Percentiles rank a stretch among this genome's conserved stretches.
Conservation (phyloP, 768 basidiomycete genomes). For the Pisolithus orientalis region DNA sequence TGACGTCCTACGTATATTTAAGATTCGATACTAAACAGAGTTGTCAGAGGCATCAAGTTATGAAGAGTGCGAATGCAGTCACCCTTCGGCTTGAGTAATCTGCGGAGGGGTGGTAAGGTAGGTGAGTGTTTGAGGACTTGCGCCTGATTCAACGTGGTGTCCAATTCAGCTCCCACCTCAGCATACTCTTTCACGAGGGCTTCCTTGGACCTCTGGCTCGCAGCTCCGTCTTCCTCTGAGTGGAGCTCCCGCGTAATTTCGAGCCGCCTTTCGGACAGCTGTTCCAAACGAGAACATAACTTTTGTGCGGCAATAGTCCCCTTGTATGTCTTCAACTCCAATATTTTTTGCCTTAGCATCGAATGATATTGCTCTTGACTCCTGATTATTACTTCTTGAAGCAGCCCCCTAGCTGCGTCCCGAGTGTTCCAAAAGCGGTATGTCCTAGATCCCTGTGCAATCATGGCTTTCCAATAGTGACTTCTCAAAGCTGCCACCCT, state of each 20-base stretch:
- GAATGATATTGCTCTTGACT: not conserved
- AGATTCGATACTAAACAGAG: too few relatives aligned
- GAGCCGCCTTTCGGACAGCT: slow-evolving; percentile 6
- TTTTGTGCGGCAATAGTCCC: slow-evolving; percentile 7
- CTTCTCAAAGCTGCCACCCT: slow-evolving; percentile 8
- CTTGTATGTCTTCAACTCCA: slow-evolving; percentile 1
- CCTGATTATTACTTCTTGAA: slow-evolving; percentile 2
- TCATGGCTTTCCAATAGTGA: not conserved
- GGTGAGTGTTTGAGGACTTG: not conserved
- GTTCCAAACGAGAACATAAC: slow-evolving; percentile 6
- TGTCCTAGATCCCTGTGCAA: slow-evolving; percentile 6
- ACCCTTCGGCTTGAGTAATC: too few relatives aligned
- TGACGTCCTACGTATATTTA: too few relatives aligned
- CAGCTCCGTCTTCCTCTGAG: slow-evolving; percentile 3
- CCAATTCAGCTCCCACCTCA: not conserved
- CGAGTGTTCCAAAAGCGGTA: slow-evolving; percentile 5
- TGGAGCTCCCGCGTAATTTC: slow-evolving; percentile 3
- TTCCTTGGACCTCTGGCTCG: not conserved
- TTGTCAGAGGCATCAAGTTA: too few relatives aligned
- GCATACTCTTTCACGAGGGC: slow-evolving; percentile 8
- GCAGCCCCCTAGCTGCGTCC: slow-evolving; percentile 5
- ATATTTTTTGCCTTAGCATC: slow-evolving; percentile 8
- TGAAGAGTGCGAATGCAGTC: too few relatives aligned
- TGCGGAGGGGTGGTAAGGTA: too few relatives aligned
- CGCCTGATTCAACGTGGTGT: not conserved